Conservation (phyloP, 2,329 filamentous ascomycete genomes). For the Aspergillus sp. region DNA sequence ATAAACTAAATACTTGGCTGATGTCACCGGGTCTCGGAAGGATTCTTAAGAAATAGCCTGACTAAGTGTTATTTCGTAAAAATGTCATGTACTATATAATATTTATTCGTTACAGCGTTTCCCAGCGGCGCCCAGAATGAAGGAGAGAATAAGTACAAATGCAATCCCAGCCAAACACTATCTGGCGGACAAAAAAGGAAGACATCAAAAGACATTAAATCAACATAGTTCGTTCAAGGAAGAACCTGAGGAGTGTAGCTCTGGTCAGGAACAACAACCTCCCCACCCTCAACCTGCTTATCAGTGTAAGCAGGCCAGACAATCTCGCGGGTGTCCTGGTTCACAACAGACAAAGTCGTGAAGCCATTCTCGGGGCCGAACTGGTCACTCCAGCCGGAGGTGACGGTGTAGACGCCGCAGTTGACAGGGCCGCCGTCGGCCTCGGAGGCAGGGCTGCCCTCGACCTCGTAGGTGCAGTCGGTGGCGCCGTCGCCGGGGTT, state of each 20-base stretch:
- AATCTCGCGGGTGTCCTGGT: background rate
- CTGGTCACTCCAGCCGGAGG: slow-evolving; percentile 5
- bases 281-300: background rate
- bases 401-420: slow-evolving; percentile 1
- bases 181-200: no score
- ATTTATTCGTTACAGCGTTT: no score
- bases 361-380: background rate
- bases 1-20: no score
- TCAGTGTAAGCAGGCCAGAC: slow-evolving; percentile 4
- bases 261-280: background rate
- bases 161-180: no score
- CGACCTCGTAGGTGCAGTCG: background rate
- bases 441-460: background rate
- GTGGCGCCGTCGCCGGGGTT: background rate
- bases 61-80: no score
- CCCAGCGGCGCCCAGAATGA: no score
- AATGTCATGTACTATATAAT: no score
- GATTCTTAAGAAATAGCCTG: no score
- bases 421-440: background rate
- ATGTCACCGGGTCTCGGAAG: no score
- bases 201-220: no score
- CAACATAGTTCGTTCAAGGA: background rate
- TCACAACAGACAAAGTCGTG: background rate
- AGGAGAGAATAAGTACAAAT: no score
- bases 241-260: background rate